Conservation (phyloP, 2,329 filamentous ascomycete genomes). For the Exophiala oligosperma region DNA sequence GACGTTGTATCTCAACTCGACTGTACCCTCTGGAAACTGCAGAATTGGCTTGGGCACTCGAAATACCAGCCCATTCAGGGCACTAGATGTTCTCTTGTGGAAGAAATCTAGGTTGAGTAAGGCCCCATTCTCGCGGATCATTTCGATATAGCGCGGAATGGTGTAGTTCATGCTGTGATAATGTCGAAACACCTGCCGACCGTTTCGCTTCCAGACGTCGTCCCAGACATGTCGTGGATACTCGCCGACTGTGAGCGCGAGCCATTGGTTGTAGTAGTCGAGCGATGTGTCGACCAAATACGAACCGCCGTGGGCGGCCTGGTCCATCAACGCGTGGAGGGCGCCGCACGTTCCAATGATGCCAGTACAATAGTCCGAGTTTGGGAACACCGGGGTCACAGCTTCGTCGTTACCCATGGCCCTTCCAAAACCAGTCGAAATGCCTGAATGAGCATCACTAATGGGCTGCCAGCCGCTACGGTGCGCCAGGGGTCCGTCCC, state of each 20-base stretch:
- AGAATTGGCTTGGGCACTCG: conserved; percentile 46
- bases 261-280: conserved; percentile 44
- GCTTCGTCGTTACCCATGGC: conserved; percentile 30
- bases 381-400: conserved; percentile 50
- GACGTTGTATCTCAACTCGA: conserved; percentile 48
- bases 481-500: conserved; percentile 44
- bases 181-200: conserved; percentile 50
- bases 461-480: conserved; percentile 54
- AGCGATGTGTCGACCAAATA: conserved; percentile 10
- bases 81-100: conserved; percentile 38
- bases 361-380: conserved; percentile 66
- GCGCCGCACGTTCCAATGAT: conserved; percentile 70
- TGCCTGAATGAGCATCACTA: conserved; percentile 43
- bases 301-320: conserved; percentile 54
- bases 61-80: conserved; percentile 39
- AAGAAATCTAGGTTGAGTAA: conserved; percentile 53
- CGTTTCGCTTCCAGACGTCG: conserved; percentile 47
- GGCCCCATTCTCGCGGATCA: conserved; percentile 39
- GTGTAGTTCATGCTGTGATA: conserved; percentile 49
- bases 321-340: conserved; percentile 61
- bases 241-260: conserved; percentile 37
- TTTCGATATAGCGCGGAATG: conserved; percentile 41
- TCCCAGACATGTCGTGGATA: conserved; percentile 49
- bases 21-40: conserved; percentile 35
- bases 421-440: conserved; percentile 37